These are phyloP conservation scores for Leucogyrophana mollusca DNA, from an alignment of 768 basidiomycete species.

Conservation along the genomic window DNA sequence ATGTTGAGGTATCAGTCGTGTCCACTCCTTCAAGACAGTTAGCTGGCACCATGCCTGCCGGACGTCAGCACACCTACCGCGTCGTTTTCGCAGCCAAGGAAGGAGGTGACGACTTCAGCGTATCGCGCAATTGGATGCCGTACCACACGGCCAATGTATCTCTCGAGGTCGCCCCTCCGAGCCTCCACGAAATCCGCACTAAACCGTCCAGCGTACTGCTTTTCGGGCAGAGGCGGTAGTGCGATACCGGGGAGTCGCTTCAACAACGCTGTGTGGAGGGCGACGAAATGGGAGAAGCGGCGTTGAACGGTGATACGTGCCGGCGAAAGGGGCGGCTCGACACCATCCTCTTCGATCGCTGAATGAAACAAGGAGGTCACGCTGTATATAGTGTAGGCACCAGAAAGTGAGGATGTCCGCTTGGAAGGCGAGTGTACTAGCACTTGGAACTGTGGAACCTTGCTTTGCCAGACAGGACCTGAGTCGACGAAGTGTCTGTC, in stretches of 20 bases:
- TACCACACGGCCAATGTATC: slow-evolving; percentile 69
- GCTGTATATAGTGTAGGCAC: slow-evolving; percentile 72
- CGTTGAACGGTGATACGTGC: slow-evolving; percentile 72
- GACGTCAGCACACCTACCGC: slow-evolving; percentile 43
- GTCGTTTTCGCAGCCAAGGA: slow-evolving; percentile 76
- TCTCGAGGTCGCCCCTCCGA: slow-evolving; percentile 75
- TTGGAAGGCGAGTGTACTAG: slow-evolving; percentile 83
- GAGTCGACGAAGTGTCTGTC: slow-evolving; percentile 71
- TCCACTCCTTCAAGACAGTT: slow-evolving; percentile 60
- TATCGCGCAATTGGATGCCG: slow-evolving; percentile 78
- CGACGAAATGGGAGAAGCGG: slow-evolving; percentile 83
- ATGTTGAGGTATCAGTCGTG: slow-evolving; percentile 57
- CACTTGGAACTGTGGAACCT: slow-evolving; percentile 69
- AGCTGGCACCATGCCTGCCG: slow-evolving; percentile 1
- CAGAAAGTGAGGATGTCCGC: slow-evolving; percentile 60
- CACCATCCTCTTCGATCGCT: slow-evolving; percentile 15
- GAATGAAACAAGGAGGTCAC: slow-evolving; percentile 69
- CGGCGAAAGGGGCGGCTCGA: slow-evolving; percentile 33
- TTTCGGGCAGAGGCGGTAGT: slow-evolving; percentile 81
- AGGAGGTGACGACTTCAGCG: slow-evolving; percentile 77
- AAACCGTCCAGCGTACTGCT: slow-evolving; percentile 81
- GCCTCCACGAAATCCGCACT: slow-evolving; percentile 82
- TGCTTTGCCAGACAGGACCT: slow-evolving; percentile 71
- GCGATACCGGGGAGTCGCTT: slow-evolving; percentile 73
- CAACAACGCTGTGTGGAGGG: slow-evolving; percentile 69